Evolutionary conservation across 106 monocot genomes (phyloP).

Genomic region (Iris macrosiphon): DNA sequence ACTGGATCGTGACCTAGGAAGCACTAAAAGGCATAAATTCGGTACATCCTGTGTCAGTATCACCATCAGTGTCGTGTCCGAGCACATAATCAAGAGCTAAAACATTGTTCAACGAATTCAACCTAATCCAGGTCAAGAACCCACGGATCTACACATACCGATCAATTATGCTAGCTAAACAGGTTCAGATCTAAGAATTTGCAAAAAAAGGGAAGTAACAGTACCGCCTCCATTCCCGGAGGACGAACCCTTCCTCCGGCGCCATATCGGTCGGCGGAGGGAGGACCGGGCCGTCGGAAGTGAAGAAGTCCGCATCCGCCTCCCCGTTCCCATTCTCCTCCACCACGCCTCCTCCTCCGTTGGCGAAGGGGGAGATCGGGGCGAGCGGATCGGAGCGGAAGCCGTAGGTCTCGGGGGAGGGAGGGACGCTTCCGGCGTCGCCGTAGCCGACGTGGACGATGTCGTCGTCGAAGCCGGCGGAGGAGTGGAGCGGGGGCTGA

Average conservation of each 20-base stretch:
- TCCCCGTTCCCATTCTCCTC: constrained; percentile 1
- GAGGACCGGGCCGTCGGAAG: constrained; percentile 9
- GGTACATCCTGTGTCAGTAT: no score
- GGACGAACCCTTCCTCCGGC: constrained; percentile 18
- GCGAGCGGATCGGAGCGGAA: constrained; percentile 13
- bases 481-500: not conserved
- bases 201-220: no score
- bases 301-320: no score
- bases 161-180: no score
- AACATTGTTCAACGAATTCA: no score
- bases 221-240: constrained; percentile 21
- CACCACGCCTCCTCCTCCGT: constrained; percentile 1
- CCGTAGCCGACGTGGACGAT: not conserved
- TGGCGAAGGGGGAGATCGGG: constrained; percentile 6
- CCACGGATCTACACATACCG: no score
- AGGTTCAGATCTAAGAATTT: no score
- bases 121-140: no score
- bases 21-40: no score
- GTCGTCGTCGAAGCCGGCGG: not conserved
- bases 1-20: no score
- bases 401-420: constrained; percentile 13
- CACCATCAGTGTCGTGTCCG: no score
- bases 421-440: constrained; percentile 6
- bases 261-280: constrained; percentile 10
- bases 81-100: no score